phyloP scores from a whole-genome alignment of 768 basidiomycete genomes.

The Porphyrellus cyaneotinctus region DNA sequence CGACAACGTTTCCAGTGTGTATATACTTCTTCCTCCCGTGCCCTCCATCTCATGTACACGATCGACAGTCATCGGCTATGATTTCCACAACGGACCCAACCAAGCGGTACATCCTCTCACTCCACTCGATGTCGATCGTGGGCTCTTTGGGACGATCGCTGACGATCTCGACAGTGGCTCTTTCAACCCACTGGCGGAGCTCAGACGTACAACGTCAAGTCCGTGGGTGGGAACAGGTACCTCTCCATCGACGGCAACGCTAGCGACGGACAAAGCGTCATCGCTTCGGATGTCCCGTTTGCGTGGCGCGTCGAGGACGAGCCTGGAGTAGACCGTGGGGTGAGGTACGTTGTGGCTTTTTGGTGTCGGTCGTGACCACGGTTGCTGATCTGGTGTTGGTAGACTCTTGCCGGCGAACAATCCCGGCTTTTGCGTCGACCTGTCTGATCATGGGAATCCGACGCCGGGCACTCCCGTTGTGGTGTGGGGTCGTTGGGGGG shows the following conservation, averaged over 20 bases:
- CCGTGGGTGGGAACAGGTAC: slow-evolving; percentile 35
- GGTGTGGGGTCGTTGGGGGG: slow-evolving; percentile 48
- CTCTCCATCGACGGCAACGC: slow-evolving; percentile 33
- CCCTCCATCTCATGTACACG: neutral
- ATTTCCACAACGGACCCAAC: slow-evolving; percentile 40
- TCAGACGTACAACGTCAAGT: slow-evolving; percentile 39
- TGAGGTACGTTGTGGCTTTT: slow-evolving; percentile 35
- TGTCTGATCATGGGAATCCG: slow-evolving; percentile 44
- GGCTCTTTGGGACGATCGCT: neutral
- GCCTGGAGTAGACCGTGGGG: slow-evolving; percentile 22
- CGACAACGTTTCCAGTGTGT: slow-evolving; percentile 46
- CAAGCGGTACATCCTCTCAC: slow-evolving; percentile 38
- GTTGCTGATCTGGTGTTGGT: neutral
- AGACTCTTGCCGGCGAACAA: slow-evolving; percentile 47
- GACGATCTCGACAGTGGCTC: slow-evolving; percentile 39
- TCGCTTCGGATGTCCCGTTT: slow-evolving; percentile 35
- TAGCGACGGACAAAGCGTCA: slow-evolving; percentile 38
- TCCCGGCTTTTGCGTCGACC: slow-evolving; percentile 41
- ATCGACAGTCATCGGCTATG: slow-evolving; percentile 48
- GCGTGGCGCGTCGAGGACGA: slow-evolving; percentile 53
- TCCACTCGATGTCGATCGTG: too few species aligned
- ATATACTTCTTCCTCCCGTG: too few species aligned
- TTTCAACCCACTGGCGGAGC: slow-evolving; percentile 28
- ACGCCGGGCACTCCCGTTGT: slow-evolving; percentile 43
- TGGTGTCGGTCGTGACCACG: neutral